Evolutionary conservation across 495 filamentous ascomycete genomes (phyloP).

Genomic region (Aspergillus saccharolyticus): DNA sequence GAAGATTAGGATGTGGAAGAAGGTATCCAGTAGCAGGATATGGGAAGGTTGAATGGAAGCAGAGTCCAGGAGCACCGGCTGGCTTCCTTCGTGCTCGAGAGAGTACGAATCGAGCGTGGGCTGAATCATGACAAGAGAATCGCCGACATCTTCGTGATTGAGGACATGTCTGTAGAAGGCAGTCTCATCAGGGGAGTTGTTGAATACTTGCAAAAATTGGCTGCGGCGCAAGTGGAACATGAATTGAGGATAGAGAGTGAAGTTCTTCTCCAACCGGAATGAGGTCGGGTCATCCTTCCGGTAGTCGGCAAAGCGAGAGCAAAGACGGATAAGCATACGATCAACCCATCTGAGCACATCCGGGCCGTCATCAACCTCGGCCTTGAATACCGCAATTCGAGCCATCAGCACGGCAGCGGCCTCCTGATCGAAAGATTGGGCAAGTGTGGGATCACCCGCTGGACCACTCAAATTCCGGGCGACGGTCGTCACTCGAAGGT

Average conservation of each 20-base stretch:
- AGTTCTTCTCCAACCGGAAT: constrained; percentile 98
- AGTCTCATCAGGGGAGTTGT: constrained; percentile 98
- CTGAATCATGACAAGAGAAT: constrained; percentile 98
- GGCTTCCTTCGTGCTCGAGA: constrained; percentile 84
- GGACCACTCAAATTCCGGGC: constrained; percentile 89
- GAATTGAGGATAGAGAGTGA: constrained; percentile 98
- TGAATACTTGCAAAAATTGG: constrained; percentile 99
- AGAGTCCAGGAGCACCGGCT: constrained; percentile 91
- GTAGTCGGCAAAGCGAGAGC: constrained; percentile 96
- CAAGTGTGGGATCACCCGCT: constrained; percentile 93
- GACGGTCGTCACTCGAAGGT: constrained; percentile 91
- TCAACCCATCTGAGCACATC: constrained; percentile 99
- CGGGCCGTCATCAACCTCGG: constrained; percentile 97
- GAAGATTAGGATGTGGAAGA: constrained; percentile 99
- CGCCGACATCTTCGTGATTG: constrained; percentile 94
- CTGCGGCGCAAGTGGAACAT: constrained; percentile 98
- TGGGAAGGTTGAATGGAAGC: constrained; percentile 93
- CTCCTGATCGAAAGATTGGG: constrained; percentile 98
- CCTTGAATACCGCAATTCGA: constrained; percentile 97
- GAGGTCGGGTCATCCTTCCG: constrained; percentile 97
- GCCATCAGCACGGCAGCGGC: constrained; percentile 98
- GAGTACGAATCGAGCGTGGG: constrained; percentile 97
- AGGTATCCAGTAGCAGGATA: constrained; percentile 93
- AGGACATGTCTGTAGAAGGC: constrained; percentile 97
- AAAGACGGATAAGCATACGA: constrained; percentile 95